phyloP scores from a whole-genome alignment of 2,329 filamentous ascomycete genomes.

The Neurospora crassa region DNA sequence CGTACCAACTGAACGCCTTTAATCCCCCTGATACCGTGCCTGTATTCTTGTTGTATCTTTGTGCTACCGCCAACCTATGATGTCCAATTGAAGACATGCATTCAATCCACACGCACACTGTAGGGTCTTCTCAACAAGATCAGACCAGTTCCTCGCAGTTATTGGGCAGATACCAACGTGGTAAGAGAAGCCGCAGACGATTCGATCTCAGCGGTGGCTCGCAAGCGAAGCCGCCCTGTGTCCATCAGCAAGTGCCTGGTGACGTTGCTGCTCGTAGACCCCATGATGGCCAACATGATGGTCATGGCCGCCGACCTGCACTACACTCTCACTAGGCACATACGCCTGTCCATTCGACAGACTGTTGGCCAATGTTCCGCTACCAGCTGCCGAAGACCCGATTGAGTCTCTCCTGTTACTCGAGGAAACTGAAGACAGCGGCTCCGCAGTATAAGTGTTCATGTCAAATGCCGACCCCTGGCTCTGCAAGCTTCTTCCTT shows the following conservation, averaged over 20 bases:
- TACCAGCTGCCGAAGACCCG: conserved; percentile 13
- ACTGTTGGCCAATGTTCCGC: conserved; percentile 5
- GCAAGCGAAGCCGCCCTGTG: neutral
- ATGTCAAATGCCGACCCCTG: conserved; percentile 20
- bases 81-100: neutral
- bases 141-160: neutral
- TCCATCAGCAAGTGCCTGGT: neutral
- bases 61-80: neutral
- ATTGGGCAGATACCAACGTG: neutral
- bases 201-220: neutral
- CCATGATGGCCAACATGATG: neutral
- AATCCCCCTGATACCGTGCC: neutral
- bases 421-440: conserved; percentile 5
- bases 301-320: neutral
- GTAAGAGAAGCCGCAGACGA: neutral
- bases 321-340: conserved; percentile 16
- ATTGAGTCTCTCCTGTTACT: conserved; percentile 15
- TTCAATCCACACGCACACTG: neutral
- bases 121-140: neutral
- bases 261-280: neutral
- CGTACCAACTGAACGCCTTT: neutral
- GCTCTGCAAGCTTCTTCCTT: conserved; percentile 18
- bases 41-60: neutral
- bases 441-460: conserved; percentile 18
- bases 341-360: conserved; percentile 27